Evolutionary conservation across 257 asterid genomes (phyloP), one percentile per base, ranked within the genome.

Genomic region (Nicotiana tabacum): DNA sequence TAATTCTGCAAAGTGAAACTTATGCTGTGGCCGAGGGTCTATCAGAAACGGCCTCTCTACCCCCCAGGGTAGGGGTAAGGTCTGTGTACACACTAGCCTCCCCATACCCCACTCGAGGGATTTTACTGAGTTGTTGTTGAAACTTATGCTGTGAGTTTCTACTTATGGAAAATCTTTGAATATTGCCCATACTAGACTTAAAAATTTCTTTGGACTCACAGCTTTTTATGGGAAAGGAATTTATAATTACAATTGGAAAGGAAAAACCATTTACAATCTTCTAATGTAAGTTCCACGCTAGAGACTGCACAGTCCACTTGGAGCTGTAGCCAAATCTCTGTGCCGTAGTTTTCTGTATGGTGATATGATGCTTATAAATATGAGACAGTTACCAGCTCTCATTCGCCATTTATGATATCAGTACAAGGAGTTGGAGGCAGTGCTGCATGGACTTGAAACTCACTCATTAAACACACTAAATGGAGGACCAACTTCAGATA

Each of bases 351-450:
- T 70, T 70, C 48, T 46, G 37, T 74, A 24, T 74, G 61, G 80
- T 27, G 62, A 8, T 74, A 74, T 29, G 62, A 48, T 74, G 62
- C 62, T 74, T 74, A 74, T 48, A 15, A 12, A 53, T 48, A 48
- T 48, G 57, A 53, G 57, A 12, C 57, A 46, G 43, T 74, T 48
- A 48, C 33, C 43, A 48, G 80, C 51, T 17, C 80, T 48, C 39
- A 48, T 64, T 65, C 12, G 5, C 83, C 30, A 30, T 27, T 16
- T 80, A 46, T 80, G 77, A 80, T 80, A 11, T 70, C 93, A 95
- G 98, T 95, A 93, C 90, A 95, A 93, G 85, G 83, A 86, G 88
- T 86, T 95, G 91, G 98, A 93, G 89, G 87, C 92, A 81, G 90
- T 95, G 96, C 83, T 92, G 84, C 89, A 82, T 46, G 93, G 89